phyloP scores from a whole-genome alignment of 179 eudicot species.

The Camellia oleifera region DNA sequence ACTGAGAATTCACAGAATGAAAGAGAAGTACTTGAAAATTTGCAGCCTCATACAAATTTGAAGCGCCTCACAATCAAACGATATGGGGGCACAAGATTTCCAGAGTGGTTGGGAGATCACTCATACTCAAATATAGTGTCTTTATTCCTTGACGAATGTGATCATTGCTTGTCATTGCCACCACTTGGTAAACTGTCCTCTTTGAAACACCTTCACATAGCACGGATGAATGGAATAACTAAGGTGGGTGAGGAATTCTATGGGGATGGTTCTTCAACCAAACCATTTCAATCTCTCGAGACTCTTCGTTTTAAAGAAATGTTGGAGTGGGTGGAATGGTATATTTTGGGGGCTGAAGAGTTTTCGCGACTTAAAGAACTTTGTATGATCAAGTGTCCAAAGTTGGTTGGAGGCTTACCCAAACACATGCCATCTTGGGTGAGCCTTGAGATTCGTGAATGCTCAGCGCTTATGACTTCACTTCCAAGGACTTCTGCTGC shows the following conservation, averaged over 20 bases:
- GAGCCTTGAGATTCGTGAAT: not conserved
- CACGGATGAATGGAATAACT: not conserved
- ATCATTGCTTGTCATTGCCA: not conserved
- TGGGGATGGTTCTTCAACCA: slow-evolving; percentile 8
- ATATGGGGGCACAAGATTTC: slow-evolving; percentile 11
- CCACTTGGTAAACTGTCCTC: slow-evolving; percentile 14
- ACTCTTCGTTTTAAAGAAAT: not conserved
- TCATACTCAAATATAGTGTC: slow-evolving; percentile 4
- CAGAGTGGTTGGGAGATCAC: slow-evolving; percentile 14
- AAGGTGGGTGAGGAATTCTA: slow-evolving; percentile 3
- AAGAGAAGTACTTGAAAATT: not conserved
- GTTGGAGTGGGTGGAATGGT: slow-evolving; percentile 8
- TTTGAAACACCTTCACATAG: not conserved
- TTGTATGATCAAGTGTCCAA: no score
- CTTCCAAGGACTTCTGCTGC: not conserved
- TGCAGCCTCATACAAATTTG: slow-evolving; percentile 13
- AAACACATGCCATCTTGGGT: no score
- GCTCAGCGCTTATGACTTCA: not conserved
- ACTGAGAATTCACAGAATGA: not conserved
- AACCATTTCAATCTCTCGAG: not conserved
- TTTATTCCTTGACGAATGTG: not conserved
- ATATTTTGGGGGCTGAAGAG: not conserved
- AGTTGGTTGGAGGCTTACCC: no score
- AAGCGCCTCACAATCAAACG: not conserved
- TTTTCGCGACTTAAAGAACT: no score